Evolutionary conservation across 441 rosid species (phyloP), one percentile per base, ranked within the genome.

Genomic region (Cnidoscolus chayamansa): DNA sequence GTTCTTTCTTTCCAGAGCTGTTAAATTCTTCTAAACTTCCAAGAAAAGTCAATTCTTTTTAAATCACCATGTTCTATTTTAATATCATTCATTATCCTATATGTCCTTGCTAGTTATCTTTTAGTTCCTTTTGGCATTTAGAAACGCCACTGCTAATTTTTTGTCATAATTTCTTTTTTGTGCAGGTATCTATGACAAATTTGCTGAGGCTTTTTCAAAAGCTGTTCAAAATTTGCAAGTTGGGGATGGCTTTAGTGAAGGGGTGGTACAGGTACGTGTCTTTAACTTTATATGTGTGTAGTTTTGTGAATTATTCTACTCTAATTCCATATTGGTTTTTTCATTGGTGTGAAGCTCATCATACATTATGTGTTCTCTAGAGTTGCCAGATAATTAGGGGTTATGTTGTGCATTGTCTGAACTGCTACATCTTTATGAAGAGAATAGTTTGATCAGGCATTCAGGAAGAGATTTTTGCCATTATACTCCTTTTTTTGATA

Each of bases 151-250:
- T 63, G 55, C 50, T 51, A 4, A 6, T 60, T 53, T 20, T 60
- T 56, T 54, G 19, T 53, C 68, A 58, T 78, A 68, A 50, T 30
- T 13, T 37, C 35, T 19, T 57, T 74, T 66, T 30, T 68, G 61
- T 80, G 68, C 86, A 96, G 98, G 97, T 75, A 96, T 96, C 74
- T 96, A 93, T 82, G 99, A 91, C 59, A 90, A 90, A 81, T 96
- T 96, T 81, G 91, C 88, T 0, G 85, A 79, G 78, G 94, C 96
- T 64, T 90, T 93, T 82, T 86, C 89, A 20, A 88, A 86, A 77
- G 94, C 97, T 12, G 97, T 93, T 75, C 90, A 86, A 82, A 84
- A 84, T 76, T 78, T 96, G 80, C 88, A 91, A 83, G 98, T 96
- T 71, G 99, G 99, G 40, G 83, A 93, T 83, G 98, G 98, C 73